Percentiles rank a stretch among this genome's conserved stretches.
These are phyloP conservation scores for Botrytis hyacinthi DNA, from an alignment of 2,329 filamentous ascomycete genomes.

Conservation along the genomic window DNA sequence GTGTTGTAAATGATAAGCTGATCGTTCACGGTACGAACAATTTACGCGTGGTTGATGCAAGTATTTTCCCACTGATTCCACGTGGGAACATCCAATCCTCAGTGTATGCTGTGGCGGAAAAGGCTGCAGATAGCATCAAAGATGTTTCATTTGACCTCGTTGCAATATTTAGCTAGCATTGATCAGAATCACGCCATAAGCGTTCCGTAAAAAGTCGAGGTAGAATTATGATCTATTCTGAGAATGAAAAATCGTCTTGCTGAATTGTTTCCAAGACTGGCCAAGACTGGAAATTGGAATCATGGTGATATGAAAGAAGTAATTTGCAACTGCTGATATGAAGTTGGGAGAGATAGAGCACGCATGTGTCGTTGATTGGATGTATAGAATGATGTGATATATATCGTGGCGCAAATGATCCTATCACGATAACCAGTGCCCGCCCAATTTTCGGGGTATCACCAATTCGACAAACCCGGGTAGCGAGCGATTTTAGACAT, in stretches of 20 bases:
- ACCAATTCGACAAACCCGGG: background rate
- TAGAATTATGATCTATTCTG: background rate
- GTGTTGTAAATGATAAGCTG: slow-evolving; percentile 25
- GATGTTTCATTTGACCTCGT: background rate
- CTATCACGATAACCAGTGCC: background rate
- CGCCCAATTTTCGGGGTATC: background rate
- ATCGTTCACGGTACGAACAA: slow-evolving; percentile 22
- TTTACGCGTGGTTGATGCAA: slow-evolving; percentile 25
- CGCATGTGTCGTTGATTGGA: background rate
- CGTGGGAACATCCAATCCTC: background rate
- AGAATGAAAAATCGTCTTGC: background rate
- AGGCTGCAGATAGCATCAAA: background rate
- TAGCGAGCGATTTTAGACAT: background rate
- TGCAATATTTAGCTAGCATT: background rate
- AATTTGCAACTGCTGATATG: background rate
- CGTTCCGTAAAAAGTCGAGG: background rate
- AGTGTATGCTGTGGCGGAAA: background rate
- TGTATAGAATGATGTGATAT: background rate
- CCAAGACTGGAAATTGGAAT: background rate
- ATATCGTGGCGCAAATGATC: background rate
- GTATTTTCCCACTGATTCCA: slow-evolving; percentile 1
- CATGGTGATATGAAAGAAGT: background rate
- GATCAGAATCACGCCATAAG: background rate
- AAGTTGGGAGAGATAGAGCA: background rate
- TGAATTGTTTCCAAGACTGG: background rate